These are phyloP conservation scores for Ceratobasidium sp. DNA, from an alignment of 1,284 basidiomycete species.

Conservation along the genomic window DNA sequence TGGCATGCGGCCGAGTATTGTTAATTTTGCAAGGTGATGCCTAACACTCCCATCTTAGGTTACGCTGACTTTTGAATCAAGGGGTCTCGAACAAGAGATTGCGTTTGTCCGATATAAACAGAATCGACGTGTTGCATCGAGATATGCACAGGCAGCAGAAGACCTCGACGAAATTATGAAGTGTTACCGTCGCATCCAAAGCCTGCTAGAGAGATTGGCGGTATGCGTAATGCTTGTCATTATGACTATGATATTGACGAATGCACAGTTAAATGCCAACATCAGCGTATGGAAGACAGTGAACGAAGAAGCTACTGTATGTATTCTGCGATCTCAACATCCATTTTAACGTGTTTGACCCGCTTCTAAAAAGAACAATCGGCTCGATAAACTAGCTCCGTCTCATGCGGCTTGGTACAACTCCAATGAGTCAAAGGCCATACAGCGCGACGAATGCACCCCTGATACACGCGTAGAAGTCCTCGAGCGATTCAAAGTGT, in stretches of 20 bases:
- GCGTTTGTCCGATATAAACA: background rate
- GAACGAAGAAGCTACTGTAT: constrained; percentile 1
- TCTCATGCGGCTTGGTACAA: constrained; percentile 15
- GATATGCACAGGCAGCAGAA: background rate
- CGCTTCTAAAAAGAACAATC: background rate
- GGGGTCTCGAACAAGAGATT: constrained; percentile 6
- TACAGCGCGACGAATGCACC: constrained; percentile 24
- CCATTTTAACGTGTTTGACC: background rate
- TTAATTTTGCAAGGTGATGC: background rate
- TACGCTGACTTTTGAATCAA: background rate
- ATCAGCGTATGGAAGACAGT: background rate
- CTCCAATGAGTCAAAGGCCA: background rate
- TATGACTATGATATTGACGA: background rate
- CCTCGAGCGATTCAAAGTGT: constrained; percentile 43
- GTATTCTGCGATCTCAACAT: background rate
- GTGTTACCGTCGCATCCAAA: background rate
- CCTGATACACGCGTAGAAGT: constrained; percentile 45
- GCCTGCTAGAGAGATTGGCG: background rate
- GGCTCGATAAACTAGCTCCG: background rate
- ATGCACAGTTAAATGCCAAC: constrained; percentile 7
- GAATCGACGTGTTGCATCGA: no score
- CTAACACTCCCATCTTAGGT: background rate
- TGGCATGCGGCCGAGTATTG: background rate
- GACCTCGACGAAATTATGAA: background rate
- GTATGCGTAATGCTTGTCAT: background rate